Evolutionary conservation across 345 rosid species (phyloP).

Genomic region (Iberis pinnata): DNA sequence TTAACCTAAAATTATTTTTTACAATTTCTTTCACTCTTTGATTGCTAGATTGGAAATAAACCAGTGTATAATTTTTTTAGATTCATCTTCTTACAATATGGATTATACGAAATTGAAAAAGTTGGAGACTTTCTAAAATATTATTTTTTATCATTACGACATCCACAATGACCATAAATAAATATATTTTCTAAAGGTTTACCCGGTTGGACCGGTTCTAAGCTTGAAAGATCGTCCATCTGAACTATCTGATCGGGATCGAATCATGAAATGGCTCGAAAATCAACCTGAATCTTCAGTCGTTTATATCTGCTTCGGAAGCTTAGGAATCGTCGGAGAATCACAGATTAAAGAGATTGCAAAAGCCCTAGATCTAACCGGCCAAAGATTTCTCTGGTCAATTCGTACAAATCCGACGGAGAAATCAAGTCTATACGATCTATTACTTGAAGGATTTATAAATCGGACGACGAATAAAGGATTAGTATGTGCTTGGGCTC

Average conservation of each 20-base stretch:
- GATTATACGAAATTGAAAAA: no score
- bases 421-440: background rate
- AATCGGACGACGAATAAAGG: constrained; percentile 28
- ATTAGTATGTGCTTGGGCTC: constrained; percentile 39
- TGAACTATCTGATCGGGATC: constrained; percentile 9
- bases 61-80: no score
- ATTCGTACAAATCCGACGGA: background rate
- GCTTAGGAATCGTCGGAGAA: constrained; percentile 31
- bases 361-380: constrained; percentile 33
- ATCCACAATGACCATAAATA: no score
- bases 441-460: constrained; percentile 38
- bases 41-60: no score
- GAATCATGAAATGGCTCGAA: constrained; percentile 43
- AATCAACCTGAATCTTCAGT: constrained; percentile 42
- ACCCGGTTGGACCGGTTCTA: constrained; percentile 39
- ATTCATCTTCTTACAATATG: no score
- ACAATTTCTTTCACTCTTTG: no score
- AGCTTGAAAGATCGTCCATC: constrained; percentile 27
- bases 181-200: no score
- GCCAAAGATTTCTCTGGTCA: constrained; percentile 34
- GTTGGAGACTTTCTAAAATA: no score
- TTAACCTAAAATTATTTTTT: no score
- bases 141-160: no score
- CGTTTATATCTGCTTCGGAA: constrained; percentile 48
- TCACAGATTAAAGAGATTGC: constrained; percentile 41